Evolutionary conservation across 331 rosid species (phyloP).

Genomic region (Dryas integrifolia): DNA sequence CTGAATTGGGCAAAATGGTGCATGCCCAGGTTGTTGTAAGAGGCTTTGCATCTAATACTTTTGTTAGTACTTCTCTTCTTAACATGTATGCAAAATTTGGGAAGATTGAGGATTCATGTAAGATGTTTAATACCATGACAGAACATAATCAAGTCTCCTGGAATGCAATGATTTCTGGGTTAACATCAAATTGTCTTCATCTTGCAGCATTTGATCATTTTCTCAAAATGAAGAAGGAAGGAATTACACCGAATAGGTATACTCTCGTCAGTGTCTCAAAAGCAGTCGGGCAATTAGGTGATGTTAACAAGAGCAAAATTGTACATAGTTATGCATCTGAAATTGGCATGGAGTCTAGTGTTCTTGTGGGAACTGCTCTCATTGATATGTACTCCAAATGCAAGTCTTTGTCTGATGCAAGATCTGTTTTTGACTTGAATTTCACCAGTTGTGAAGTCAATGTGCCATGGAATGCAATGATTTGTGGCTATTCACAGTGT

Average conservation of each 20-base stretch:
- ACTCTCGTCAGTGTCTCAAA: constrained; percentile 61
- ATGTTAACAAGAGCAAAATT: constrained; percentile 45
- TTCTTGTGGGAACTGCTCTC: constrained; percentile 64
- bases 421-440: constrained; percentile 38
- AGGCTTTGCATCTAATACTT: constrained; percentile 51
- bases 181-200: constrained; percentile 44
- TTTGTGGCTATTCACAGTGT: constrained; percentile 60
- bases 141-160: constrained; percentile 55
- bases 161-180: constrained; percentile 82
- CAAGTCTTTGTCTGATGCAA: constrained; percentile 49
- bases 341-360: constrained; percentile 45
- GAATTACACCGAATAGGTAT: constrained; percentile 38
- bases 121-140: constrained; percentile 52
- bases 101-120: constrained; percentile 42
- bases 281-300: constrained; percentile 55
- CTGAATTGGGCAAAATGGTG: constrained; percentile 52
- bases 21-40: constrained; percentile 63
- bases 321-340: constrained; percentile 51
- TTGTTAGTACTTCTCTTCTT: constrained; percentile 66
- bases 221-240: constrained; percentile 46
- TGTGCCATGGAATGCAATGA: constrained; percentile 75
- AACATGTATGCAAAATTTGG: constrained; percentile 73
- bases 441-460: constrained; percentile 41
- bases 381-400: constrained; percentile 72
- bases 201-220: constrained; percentile 55